These are phyloP conservation scores for Rhizopus arrhizus DNA, from an alignment of 371 early-diverging fungal genomes.

Conservation along the genomic window DNA sequence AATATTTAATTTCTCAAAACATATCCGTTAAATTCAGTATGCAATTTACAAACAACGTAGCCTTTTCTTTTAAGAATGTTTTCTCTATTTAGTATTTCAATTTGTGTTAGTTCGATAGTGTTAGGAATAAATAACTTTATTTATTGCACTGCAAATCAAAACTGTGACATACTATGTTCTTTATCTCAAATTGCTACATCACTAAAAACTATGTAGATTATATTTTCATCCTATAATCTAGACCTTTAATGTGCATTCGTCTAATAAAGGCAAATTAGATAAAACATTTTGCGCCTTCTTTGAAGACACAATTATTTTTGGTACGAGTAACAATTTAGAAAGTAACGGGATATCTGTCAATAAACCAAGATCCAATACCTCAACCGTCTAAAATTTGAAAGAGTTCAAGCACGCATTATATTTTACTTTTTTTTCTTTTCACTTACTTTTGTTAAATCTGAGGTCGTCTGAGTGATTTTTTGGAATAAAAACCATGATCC, in stretches of 20 bases:
- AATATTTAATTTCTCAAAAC: no score
- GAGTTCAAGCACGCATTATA: not conserved
- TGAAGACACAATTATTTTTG: conserved; percentile 9
- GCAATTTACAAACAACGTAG: no score
- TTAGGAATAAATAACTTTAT: no score
- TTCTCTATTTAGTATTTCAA: no score
- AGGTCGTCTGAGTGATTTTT: conserved; percentile 25
- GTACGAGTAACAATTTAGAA: conserved; percentile 17
- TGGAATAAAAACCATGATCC: conserved; percentile 39
- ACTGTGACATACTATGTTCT: no score
- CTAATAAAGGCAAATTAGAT: conserved; percentile 19
- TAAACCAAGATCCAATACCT: conserved; percentile 1
- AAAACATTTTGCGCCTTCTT: conserved; percentile 1
- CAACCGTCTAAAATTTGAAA: not conserved
- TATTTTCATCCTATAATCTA: not conserved
- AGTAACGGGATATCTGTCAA: conserved; percentile 18
- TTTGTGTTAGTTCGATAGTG: no score
- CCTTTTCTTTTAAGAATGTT: no score
- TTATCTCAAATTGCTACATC: no score
- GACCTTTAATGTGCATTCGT: conserved; percentile 5
- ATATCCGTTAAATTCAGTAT: no score
- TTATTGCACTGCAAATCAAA: no score
- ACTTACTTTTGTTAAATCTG: conserved; percentile 23
- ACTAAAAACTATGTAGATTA: no score
- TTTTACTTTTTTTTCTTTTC: conserved; percentile 18